These are phyloP conservation scores for Aulographum hederae DNA, from an alignment of 2,329 filamentous ascomycete genomes.

Conservation along the genomic window DNA sequence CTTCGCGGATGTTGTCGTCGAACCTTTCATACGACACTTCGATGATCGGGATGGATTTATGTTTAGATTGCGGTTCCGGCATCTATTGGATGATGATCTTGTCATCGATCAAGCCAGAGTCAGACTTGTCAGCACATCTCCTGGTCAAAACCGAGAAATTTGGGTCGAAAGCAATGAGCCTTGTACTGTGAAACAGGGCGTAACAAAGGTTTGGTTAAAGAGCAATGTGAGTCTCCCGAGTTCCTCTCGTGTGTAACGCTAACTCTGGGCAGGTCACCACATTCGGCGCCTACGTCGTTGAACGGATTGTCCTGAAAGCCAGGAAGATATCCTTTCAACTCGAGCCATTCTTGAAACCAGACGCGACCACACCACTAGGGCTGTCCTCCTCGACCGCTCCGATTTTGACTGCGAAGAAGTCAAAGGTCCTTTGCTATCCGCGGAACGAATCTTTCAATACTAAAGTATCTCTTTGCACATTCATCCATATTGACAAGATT, in stretches of 20 bases:
- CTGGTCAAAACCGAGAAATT: slow-evolving; percentile 45
- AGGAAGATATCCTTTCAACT: slow-evolving; percentile 48
- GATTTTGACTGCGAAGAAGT: slow-evolving; percentile 19
- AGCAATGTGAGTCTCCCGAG: slow-evolving; percentile 20
- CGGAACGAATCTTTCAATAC: slow-evolving; percentile 43
- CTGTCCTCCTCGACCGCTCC: slow-evolving; percentile 23
- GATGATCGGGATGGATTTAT: slow-evolving; percentile 58
- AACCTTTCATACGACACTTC: slow-evolving; percentile 50
- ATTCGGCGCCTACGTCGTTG: slow-evolving; percentile 57
- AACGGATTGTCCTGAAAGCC: slow-evolving; percentile 47
- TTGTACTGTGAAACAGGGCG: slow-evolving; percentile 35
- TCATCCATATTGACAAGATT: slow-evolving; percentile 63
- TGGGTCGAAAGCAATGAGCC: slow-evolving; percentile 36
- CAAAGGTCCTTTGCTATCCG: slow-evolving; percentile 40
- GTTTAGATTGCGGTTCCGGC: slow-evolving; percentile 47
- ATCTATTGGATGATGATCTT: slow-evolving; percentile 54
- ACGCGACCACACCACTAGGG: slow-evolving; percentile 26
- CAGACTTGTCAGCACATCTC: slow-evolving; percentile 37
- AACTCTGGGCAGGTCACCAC: slow-evolving; percentile 37
- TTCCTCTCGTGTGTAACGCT: slow-evolving; percentile 16
- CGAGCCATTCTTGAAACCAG: slow-evolving; percentile 38
- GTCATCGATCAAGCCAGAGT: slow-evolving; percentile 46
- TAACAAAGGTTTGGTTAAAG: slow-evolving; percentile 32
- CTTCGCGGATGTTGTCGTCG: slow-evolving; percentile 51
- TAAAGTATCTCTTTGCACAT: slow-evolving; percentile 44